A percentile compares a stretch with the other conserved stretches of the same genome.
These are phyloP conservation scores for Laguncularia racemosa DNA, from an alignment of 345 rosid species.

Conservation along the genomic window DNA sequence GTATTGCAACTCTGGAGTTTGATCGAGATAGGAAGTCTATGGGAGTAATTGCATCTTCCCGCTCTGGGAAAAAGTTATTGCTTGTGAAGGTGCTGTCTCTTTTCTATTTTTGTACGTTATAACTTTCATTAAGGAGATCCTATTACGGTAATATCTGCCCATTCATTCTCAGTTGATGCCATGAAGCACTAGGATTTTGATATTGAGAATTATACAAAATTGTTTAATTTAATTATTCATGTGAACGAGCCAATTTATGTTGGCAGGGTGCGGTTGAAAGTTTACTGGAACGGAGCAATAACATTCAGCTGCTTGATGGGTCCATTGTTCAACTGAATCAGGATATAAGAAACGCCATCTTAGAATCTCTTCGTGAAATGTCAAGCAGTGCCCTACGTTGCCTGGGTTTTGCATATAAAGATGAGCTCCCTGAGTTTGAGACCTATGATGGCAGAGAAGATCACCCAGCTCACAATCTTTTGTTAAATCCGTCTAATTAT, in stretches of 20 bases:
- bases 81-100: constrained; percentile 49
- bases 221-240: no score
- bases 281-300: constrained; percentile 54
- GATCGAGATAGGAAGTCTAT: constrained; percentile 71
- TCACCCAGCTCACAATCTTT: constrained; percentile 56
- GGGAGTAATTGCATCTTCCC: constrained; percentile 56
- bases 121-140: no score
- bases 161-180: no score
- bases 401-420: constrained; percentile 65
- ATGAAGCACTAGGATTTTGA: no score
- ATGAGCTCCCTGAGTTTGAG: constrained; percentile 44
- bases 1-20: constrained; percentile 66
- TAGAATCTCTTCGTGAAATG: constrained; percentile 43
- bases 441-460: constrained; percentile 56
- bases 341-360: constrained; percentile 29
- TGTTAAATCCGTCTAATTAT: constrained; percentile 47
- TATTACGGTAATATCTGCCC: no score
- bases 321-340: constrained; percentile 42
- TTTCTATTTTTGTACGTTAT: neutral
- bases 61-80: constrained; percentile 35
- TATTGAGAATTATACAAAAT: no score
- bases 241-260: neutral
- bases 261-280: constrained; percentile 80
- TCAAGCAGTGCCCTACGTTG: constrained; percentile 53
- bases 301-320: constrained; percentile 61